Evolutionary conservation across 176 grass and related monocot genomes (phyloP).

Genomic region (Juncus inflexus): DNA sequence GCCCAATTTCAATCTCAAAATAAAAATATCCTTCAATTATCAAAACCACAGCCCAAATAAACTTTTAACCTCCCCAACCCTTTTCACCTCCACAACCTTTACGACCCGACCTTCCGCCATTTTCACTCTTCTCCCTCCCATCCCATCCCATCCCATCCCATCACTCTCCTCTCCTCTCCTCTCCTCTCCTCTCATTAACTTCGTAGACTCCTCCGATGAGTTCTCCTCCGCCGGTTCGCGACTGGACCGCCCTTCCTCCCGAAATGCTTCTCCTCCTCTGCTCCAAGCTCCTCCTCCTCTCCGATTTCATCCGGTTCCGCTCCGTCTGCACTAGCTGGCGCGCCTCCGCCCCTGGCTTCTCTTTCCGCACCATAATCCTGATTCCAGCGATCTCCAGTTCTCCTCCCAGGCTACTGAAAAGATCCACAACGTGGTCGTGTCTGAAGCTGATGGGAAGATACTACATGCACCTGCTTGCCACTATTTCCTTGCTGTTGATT

Average conservation of each 20-base stretch:
- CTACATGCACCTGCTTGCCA: background rate
- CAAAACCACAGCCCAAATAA: too few species aligned
- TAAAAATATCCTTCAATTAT: too few species aligned
- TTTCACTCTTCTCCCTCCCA: too few species aligned
- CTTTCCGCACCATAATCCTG: conserved; percentile 1
- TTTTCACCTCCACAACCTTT: too few species aligned
- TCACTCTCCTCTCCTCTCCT: too few species aligned
- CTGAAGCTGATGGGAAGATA: conserved; percentile 10
- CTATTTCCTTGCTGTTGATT: conserved; percentile 4
- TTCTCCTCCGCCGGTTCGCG: too few species aligned
- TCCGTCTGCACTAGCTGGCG: conserved; percentile 29
- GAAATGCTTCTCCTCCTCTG: conserved; percentile 26
- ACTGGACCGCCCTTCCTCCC: conserved; percentile 25
- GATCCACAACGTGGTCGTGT: conserved; percentile 11
- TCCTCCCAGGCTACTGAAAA: background rate
- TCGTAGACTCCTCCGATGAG: too few species aligned
- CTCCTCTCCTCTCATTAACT: too few species aligned
- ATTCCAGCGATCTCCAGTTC: background rate
- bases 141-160: too few species aligned
- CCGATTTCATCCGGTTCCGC: conserved; percentile 27
- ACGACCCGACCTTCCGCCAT: too few species aligned
- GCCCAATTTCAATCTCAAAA: too few species aligned
- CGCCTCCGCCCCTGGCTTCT: conserved; percentile 7
- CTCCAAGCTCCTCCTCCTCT: conserved; percentile 9
- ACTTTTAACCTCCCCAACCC: too few species aligned